Percentiles rank a stretch among this genome's conserved stretches.
Evolutionary conservation across 768 basidiomycete genomes (phyloP).

Genomic region (Phanerochaete carnosa): DNA sequence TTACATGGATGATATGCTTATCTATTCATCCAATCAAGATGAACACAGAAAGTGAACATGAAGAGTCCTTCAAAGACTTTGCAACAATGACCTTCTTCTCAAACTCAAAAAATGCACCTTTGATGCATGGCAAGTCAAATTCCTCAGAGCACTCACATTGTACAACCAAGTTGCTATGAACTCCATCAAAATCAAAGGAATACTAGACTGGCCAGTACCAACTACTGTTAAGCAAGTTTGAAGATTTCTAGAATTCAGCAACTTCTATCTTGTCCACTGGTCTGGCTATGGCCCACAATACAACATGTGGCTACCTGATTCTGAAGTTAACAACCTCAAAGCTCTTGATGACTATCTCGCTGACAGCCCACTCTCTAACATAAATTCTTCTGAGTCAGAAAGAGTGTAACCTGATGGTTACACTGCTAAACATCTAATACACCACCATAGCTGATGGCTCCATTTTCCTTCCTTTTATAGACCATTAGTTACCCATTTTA

Average conservation of each 20-base stretch:
- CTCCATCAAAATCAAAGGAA: too few species aligned
- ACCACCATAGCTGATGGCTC: too few species aligned
- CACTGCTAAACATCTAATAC: too few species aligned
- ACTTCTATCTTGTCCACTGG: too few species aligned
- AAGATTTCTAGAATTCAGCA: too few species aligned
- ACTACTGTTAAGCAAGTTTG: constrained; percentile 11
- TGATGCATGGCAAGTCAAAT: too few species aligned
- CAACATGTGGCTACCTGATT: constrained; percentile 27
- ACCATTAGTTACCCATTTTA: too few species aligned
- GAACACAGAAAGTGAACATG: too few species aligned
- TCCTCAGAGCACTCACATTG: constrained; percentile 24
- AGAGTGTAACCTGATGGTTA: background rate
- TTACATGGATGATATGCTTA: background rate
- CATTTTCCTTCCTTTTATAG: too few species aligned
- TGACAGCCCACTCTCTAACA: background rate
- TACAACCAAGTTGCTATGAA: background rate
- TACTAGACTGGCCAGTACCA: too few species aligned
- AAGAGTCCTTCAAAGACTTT: constrained; percentile 21
- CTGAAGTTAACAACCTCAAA: constrained; percentile 20
- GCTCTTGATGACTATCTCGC: constrained; percentile 19
- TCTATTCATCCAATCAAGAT: too few species aligned
- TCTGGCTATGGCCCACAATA: constrained; percentile 23
- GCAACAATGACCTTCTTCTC: constrained; percentile 7
- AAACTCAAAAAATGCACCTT: too few species aligned
- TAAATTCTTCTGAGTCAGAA: background rate